A percentile compares a stretch with the other conserved stretches of the same genome.
phyloP scores from a whole-genome alignment of 805 yeast species.

The Sporopachydermia quercuum region DNA sequence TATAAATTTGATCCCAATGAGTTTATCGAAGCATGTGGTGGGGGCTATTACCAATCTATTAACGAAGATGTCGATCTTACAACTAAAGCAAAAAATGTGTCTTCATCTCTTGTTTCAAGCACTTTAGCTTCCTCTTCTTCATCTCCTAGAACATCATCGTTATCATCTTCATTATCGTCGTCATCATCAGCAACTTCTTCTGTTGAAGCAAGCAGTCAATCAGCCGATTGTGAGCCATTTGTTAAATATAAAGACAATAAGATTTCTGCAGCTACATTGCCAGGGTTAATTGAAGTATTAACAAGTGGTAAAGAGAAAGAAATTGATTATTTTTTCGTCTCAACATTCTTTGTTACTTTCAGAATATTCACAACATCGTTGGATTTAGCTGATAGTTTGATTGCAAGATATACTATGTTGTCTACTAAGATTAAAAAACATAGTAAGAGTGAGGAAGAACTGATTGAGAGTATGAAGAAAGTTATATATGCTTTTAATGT shows the following conservation, averaged over 20 bases:
- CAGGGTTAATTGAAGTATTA: constrained; percentile 15
- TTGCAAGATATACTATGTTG: constrained; percentile 46
- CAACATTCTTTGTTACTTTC: constrained; percentile 67
- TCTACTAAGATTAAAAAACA: constrained; percentile 13
- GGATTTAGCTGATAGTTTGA: constrained; percentile 54
- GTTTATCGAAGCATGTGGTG: neutral
- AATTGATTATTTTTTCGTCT: constrained; percentile 47
- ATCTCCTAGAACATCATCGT: neutral
- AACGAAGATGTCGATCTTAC: neutral
- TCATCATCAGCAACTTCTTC: neutral
- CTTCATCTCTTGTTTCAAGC: neutral
- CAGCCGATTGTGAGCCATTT: neutral
- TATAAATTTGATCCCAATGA: neutral
- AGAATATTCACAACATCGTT: constrained; percentile 53
- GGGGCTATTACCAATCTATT: neutral
- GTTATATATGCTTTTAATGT: constrained; percentile 55
- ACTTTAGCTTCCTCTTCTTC: neutral
- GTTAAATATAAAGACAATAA: neutral
- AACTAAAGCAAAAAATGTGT: neutral
- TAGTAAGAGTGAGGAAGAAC: constrained; percentile 21
- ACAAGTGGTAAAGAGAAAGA: constrained; percentile 9
- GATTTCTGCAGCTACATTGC: neutral
- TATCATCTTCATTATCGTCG: neutral
- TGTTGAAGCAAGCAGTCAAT: no score
- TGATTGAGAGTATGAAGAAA: constrained; percentile 48